Conservation (phyloP, 805 yeast species). For the Limtongia smithiae region DNA sequence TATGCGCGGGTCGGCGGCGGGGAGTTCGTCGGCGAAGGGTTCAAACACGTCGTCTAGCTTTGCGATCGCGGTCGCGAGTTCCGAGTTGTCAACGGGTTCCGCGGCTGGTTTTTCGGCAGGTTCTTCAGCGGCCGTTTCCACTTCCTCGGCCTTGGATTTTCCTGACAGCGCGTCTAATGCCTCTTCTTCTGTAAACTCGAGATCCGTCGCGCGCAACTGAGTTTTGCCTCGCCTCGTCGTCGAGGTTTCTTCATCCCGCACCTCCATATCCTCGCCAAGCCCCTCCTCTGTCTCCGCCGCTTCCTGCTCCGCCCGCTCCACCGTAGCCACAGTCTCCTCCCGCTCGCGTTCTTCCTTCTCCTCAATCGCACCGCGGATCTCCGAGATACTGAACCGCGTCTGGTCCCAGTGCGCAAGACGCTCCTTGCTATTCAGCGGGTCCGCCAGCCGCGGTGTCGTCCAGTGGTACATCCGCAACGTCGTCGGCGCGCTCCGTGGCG, state of each 20-base stretch:
- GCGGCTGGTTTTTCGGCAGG: too few species aligned
- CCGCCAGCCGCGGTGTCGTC: too few species aligned
- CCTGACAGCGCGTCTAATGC: too few species aligned
- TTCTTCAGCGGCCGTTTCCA: too few species aligned
- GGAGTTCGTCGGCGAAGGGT: slow-evolving; percentile 7
- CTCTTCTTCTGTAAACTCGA: background rate
- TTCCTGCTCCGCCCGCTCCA: background rate
- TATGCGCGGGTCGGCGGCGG: slow-evolving; percentile 2
- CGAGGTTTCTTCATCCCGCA: background rate
- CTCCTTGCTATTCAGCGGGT: too few species aligned
- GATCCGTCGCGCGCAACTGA: background rate
- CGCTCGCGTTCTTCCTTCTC: background rate
- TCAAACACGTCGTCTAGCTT: slow-evolving; percentile 3
- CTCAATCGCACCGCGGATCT: background rate
- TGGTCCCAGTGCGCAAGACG: background rate
- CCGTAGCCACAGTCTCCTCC: background rate
- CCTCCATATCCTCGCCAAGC: background rate
- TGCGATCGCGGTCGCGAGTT: too few species aligned
- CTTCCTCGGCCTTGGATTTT: too few species aligned
- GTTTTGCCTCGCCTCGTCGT: background rate
- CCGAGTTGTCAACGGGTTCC: too few species aligned
- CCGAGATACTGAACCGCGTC: background rate
- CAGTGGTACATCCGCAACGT: background rate
- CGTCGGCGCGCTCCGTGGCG: too few species aligned
- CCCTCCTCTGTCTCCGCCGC: background rate